Percentiles rank a stretch among this genome's conserved stretches.
phyloP scores from a whole-genome alignment of 176 grass and related monocot genomes.

The Hsuehochloa calcarea region DNA sequence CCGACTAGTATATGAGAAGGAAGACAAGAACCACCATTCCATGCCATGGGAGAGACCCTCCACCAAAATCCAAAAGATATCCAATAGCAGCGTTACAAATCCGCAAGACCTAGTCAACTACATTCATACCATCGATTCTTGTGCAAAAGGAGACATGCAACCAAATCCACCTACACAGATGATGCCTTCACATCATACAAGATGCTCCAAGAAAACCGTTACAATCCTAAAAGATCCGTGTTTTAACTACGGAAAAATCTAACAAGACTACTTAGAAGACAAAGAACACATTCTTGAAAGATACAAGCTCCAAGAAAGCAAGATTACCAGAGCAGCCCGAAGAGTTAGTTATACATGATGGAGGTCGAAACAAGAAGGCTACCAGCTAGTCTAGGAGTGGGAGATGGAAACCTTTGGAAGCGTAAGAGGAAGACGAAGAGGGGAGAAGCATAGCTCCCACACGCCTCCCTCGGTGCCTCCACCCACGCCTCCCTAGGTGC shows the following conservation, averaged over 20 bases:
- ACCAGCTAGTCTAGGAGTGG: neutral
- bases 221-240: neutral
- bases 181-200: slow-evolving; percentile 8
- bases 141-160: slow-evolving; percentile 19
- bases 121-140: neutral
- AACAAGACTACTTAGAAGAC: neutral
- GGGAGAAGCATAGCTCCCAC: slow-evolving; percentile 50
- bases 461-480: slow-evolving; percentile 42
- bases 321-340: neutral
- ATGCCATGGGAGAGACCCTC: neutral
- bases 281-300: slow-evolving; percentile 4
- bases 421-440: slow-evolving; percentile 35
- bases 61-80: slow-evolving; percentile 1
- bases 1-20: neutral
- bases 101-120: slow-evolving; percentile 23
- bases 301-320: slow-evolving; percentile 8
- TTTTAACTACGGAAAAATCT: neutral
- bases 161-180: neutral
- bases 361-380: neutral
- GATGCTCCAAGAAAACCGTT: neutral
- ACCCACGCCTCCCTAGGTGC: slow-evolving; percentile 44
- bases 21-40: neutral
- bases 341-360: neutral
- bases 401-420: slow-evolving; percentile 37
- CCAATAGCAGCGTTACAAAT: slow-evolving; percentile 14